Evolutionary conservation across 306 rosid genomes (phyloP), one percentile per base, ranked within the genome.

Genomic region (Trifolium dubium): DNA sequence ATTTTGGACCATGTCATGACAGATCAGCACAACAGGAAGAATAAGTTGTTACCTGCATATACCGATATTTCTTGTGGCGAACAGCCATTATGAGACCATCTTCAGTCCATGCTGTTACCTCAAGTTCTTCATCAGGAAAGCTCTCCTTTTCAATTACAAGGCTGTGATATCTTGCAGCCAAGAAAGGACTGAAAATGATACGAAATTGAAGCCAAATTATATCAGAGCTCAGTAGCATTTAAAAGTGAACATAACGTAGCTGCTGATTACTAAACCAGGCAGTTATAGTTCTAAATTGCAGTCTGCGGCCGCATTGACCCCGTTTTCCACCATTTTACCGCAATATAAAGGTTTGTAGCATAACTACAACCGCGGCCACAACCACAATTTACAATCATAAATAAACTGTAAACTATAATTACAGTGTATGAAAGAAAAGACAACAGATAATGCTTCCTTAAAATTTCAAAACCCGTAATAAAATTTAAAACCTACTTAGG

Each of bases 71-170:
- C 92, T 77, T 94, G 77, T 91, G 98, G 32, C 97, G 97, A 80
- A 85, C 95, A 59, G 97, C 96, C 98, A 94, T 94, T 84, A 94
- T 71, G 61, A 94, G 84, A 77, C 98, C 98, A 82, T 94, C 98
- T 75, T 89, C 92, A 31, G 96, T 87, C 97, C 98, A 91, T 62
- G 97, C 98, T 6, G 98, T 94, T 14, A 83, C 61, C 83, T 89
- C 95, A 69, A 91, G 96, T 73, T 89, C 96, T 10, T 89, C 88
- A 60, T 78, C 53, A 79, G 98, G 98, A 87, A 94, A 89, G 66
- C 87, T 94, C 54, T 89, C 97, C 64, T 89, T 83, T 46, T 94
- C 97, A 18, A 94, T 88, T 23, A 94, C 98, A 64, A 94, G 98
- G 74, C 98, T 94, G 86, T 94, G 98, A 77, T 94, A 94, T 84